A percentile compares a stretch with the other conserved stretches of the same genome.
These are phyloP conservation scores for Termitomyces sp. DNA, from an alignment of 768 basidiomycete genomes.

Conservation along the genomic window DNA sequence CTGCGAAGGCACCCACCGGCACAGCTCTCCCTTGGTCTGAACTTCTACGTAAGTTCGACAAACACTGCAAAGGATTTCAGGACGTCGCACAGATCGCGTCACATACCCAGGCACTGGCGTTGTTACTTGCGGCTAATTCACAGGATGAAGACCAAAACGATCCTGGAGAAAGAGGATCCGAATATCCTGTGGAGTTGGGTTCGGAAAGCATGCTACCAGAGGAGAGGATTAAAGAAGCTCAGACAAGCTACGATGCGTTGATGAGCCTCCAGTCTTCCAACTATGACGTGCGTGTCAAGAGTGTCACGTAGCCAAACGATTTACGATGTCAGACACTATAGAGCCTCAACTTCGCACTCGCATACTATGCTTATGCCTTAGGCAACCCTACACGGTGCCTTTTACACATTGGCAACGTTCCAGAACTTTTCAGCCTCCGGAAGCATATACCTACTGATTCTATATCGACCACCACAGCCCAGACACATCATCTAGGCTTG, in stretches of 20 bases:
- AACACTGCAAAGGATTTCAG: conserved; percentile 62
- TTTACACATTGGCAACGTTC: conserved; percentile 47
- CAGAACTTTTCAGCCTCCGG: conserved; percentile 48
- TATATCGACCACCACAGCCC: conserved; percentile 22
- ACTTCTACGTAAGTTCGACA: conserved; percentile 81
- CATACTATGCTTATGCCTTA: conserved; percentile 79
- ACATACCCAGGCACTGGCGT: conserved; percentile 58
- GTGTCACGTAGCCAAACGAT: background rate
- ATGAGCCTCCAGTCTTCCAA: conserved; percentile 43
- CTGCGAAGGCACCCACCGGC: conserved; percentile 57
- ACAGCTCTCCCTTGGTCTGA: conserved; percentile 63
- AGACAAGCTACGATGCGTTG: conserved; percentile 47
- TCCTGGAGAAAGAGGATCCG: conserved; percentile 24
- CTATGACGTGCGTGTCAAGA: conserved; percentile 46
- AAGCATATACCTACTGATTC: conserved; percentile 40
- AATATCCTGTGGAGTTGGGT: conserved; percentile 37
- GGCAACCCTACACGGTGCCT: conserved; percentile 63
- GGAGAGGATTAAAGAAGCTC: conserved; percentile 55
- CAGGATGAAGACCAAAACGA: conserved; percentile 55
- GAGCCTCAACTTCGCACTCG: conserved; percentile 65
- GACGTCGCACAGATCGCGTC: conserved; percentile 63
- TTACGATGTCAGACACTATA: conserved; percentile 22
- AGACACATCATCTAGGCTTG: conserved; percentile 17
- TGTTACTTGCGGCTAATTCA: conserved; percentile 45
- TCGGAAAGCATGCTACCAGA: conserved; percentile 53